Conservation (phyloP, 345 rosid species). For the Brassica nigra region DNA sequence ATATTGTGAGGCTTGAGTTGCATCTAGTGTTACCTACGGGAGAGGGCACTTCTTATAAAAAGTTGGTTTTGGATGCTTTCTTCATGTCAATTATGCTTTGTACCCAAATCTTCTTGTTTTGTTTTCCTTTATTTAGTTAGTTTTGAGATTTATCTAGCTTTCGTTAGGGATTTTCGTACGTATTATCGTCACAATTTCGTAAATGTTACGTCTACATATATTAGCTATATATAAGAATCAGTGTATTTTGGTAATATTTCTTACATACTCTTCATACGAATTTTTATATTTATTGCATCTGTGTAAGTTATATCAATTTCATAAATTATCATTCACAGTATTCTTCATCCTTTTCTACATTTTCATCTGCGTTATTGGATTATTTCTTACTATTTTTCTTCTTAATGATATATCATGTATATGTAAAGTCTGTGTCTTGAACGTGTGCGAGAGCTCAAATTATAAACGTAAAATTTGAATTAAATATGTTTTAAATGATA, state of each 20-base stretch:
- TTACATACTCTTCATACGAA: not conserved
- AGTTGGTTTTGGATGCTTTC: constrained; percentile 41
- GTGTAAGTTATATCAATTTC: not conserved
- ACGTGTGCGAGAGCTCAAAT: not conserved
- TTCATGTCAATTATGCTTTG: constrained; percentile 14
- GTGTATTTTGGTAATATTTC: not conserved
- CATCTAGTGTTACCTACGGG: constrained; percentile 28
- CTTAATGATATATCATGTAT: not conserved
- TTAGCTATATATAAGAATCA: constrained; percentile 2
- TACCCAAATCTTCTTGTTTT: constrained; percentile 13
- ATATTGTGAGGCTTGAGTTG: constrained; percentile 38
- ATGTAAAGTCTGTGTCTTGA: not conserved
- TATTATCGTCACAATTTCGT: constrained; percentile 36
- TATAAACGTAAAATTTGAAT: not conserved
- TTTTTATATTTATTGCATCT: not conserved
- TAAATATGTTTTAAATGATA: not conserved
- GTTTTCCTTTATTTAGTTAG: constrained; percentile 31
- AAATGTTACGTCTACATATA: constrained; percentile 21
- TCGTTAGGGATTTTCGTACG: constrained; percentile 6
- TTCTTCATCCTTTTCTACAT: not conserved
- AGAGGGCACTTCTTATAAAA: constrained; percentile 35
- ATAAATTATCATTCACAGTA: not conserved
- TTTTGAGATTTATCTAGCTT: constrained; percentile 36
- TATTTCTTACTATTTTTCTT: not conserved
- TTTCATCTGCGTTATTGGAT: not conserved